Conservation (phyloP, 225 moss, liverwort and hornwort genomes). For the Straminergon stramineum region DNA sequence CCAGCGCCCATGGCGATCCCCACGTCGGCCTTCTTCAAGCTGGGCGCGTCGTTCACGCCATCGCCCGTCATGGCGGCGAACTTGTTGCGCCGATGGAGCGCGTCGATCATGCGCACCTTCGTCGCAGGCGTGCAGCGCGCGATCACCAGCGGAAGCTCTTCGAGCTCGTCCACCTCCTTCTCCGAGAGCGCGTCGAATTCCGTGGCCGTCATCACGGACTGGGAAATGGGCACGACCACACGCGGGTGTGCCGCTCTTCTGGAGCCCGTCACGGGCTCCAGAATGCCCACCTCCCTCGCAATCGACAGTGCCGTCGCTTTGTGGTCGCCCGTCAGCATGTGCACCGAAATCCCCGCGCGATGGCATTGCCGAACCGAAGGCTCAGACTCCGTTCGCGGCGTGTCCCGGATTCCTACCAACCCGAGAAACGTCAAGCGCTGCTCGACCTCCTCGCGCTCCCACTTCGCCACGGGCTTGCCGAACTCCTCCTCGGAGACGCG, state of each 20-base stretch:
- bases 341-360: conserved; percentile 23
- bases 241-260: neutral
- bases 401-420: conserved; percentile 26
- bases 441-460: conserved; percentile 19
- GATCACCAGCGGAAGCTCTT: conserved; percentile 16
- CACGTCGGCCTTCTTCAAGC: conserved; percentile 44
- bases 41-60: conserved; percentile 50
- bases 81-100: conserved; percentile 22
- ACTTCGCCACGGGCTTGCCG: conserved; percentile 9
- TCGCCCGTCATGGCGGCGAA: conserved; percentile 54
- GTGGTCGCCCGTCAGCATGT: conserved; percentile 42
- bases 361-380: conserved; percentile 20
- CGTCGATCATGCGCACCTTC: conserved; percentile 40
- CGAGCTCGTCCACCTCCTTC: conserved; percentile 22
- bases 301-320: conserved; percentile 18
- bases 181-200: conserved; percentile 21
- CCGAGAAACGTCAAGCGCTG: conserved; percentile 11
- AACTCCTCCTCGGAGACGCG: neutral
- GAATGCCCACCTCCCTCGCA: conserved; percentile 29
- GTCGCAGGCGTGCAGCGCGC: conserved; percentile 26
- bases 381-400: conserved; percentile 19
- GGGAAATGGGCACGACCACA: conserved; percentile 1
- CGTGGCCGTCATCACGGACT: conserved; percentile 18
- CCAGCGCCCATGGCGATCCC: conserved; percentile 54
- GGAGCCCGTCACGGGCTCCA: conserved; percentile 4